Base-by-base conservation (phyloP, 306 rosid species). In the Hylodesmum podocarpum region DNA sequence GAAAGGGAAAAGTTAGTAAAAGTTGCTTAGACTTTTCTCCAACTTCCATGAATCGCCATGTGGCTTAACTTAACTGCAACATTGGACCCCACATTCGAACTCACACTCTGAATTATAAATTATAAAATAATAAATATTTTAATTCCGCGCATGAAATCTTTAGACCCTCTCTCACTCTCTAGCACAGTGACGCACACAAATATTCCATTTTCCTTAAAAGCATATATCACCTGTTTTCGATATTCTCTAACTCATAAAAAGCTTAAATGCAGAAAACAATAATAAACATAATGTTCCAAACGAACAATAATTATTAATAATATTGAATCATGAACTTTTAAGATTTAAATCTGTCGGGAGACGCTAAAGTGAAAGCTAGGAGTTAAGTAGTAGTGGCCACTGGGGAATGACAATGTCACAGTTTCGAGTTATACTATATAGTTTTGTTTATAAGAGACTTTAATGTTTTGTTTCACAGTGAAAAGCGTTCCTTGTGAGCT, bases 141-240 rank as follows among this genome's bases (percentile, higher is more conserved):
- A 85, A 82, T 73, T 51, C 34, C 53, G 33, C 80, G 86, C 92
- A 85, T 84, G 85, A 65, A 73, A 29, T 28, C 11, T 12, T 10
- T 36, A 18, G n/a, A n/a, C 12, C 13, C 37, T 55, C 46, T 71
- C 16, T 39, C 22, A 13, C 37, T 47, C 75, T 31, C 46, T 36
- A 14, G 2, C 64, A 41, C 21, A 16, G 40, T 39, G 79, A 77
- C 28, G 81, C 54, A 29, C 66, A 55, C 39, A 85, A 66, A 80
- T 82, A 86, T 88, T 86, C 90, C 66, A 66, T 81, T 68, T 62
- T 55, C 79, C 91, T 88, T 83, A 87, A 90, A 90, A 90, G 96
- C 88, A 88, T 87, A 70, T 74, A 78, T 25, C 54, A 72, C 13
- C 70, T 53, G 80, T 75, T 81, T 72, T 73, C 58, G 11, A 66